Evolutionary conservation across 345 rosid species (phyloP), one percentile per base, ranked within the genome.

Genomic region (Linum trigynum): DNA sequence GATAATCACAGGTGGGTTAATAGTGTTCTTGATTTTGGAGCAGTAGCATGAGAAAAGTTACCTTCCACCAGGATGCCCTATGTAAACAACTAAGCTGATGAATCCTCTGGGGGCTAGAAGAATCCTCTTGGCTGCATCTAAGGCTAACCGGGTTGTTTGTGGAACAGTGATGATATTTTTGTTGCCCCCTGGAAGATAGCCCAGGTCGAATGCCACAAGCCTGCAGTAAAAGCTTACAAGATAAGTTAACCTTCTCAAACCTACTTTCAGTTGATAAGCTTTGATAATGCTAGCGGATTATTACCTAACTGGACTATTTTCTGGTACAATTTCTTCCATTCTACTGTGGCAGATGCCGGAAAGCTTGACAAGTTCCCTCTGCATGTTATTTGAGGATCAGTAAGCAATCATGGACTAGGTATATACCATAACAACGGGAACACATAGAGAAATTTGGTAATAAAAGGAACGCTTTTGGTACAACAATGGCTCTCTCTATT

Each of bases 1-100:
- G 41, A 62, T 16, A 23, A 55, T 8, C 11, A 9, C 7, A 32
- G 37, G 16, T 4, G 4, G 12, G 32, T 39, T 11, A 57, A 53
- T 48, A 35, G 4, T 3, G 5, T 16, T 55, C 40, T 35, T 39
- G 32, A 23, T n/a, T 8, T 48, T 16, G 3, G 17, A 38, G 43
- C 32, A 39, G 36, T 17, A 10, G 0, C 32, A 39, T 35, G 43
- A 64, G 38, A 3, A n/a, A 48, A 10, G 2, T 70, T 77, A 88
- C 98, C 96, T 88, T 77, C 97, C 98, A 48, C 89, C 85, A 39
- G 84, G 87, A 78, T 92, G 97, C 39, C 97, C 98, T 59, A 86
- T 78, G 39, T 90, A 88, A 15, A 90, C 95, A 57, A 92, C 80
- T 41, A 85, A 69, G 73, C 97, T 90, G 63, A 92, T 85, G 62